These are phyloP conservation scores for Microsporum audouinii DNA, from an alignment of 2,329 filamentous ascomycete genomes.

Conservation along the genomic window DNA sequence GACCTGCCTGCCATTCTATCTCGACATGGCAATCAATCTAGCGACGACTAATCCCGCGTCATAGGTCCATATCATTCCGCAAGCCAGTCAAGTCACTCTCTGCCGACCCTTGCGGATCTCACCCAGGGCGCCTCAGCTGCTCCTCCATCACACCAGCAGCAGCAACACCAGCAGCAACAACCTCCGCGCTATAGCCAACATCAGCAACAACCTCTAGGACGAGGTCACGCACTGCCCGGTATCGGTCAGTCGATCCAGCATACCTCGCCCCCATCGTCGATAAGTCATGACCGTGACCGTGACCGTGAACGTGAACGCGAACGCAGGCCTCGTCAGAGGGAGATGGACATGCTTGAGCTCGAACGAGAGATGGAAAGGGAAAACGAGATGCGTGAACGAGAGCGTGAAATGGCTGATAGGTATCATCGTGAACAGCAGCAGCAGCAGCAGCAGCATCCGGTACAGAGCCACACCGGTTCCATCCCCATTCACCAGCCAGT, in stretches of 20 bases:
- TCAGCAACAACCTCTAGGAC: conserved; percentile 26
- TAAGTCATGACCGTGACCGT: conserved; percentile 37
- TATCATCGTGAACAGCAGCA: conserved; percentile 47
- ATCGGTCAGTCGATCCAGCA: conserved; percentile 35
- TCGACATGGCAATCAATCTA: background rate
- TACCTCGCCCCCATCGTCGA: conserved; percentile 28
- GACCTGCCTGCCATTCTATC: background rate
- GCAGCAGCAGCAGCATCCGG: conserved; percentile 50
- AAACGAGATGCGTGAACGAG: conserved; percentile 42
- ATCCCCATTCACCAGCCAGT: conserved; percentile 92
- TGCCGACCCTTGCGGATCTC: conserved; percentile 37
- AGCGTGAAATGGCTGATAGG: conserved; percentile 48
- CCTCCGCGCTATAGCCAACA: conserved; percentile 34
- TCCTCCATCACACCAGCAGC: conserved; percentile 28
- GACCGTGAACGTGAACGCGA: conserved; percentile 36
- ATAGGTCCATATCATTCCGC: conserved; percentile 33
- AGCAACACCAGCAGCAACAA: conserved; percentile 23
- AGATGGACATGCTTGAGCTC: conserved; percentile 41
- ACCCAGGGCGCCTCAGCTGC: conserved; percentile 34
- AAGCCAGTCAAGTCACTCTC: conserved; percentile 35
- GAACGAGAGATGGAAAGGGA: conserved; percentile 37
- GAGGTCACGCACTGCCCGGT: conserved; percentile 30
- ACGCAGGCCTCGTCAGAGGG: conserved; percentile 39
- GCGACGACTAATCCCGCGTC: background rate
- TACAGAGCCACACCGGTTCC: conserved; percentile 77